Evolutionary conservation across 345 rosid genomes (phyloP).

Genomic region (Lumnitzera littorea): DNA sequence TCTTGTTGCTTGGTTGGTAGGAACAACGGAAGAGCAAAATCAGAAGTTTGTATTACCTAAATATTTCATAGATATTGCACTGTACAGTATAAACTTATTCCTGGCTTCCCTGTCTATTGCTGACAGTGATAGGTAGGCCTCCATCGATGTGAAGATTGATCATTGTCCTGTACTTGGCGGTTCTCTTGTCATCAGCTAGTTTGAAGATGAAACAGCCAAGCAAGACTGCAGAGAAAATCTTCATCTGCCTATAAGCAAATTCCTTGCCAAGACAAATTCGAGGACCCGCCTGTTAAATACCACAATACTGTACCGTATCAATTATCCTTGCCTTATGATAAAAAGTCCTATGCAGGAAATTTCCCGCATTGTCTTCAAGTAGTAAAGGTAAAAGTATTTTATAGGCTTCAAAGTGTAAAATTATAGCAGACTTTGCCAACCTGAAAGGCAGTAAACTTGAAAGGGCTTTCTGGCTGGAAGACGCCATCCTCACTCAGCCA

Average conservation of each 20-base stretch:
- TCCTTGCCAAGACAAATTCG: conserved; percentile 51
- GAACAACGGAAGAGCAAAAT: too few species aligned
- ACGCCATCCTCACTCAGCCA: conserved; percentile 41
- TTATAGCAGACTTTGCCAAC: conserved; percentile 11
- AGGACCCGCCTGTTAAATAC: conserved; percentile 46
- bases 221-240: conserved; percentile 45
- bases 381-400: too few species aligned
- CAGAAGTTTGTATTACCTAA: too few species aligned
- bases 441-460: conserved; percentile 61
- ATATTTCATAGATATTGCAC: too few species aligned
- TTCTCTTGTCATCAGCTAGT: conserved; percentile 25
- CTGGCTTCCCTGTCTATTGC: conserved; percentile 15
- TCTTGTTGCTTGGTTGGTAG: too few species aligned
- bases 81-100: background rate
- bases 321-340: background rate
- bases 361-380: too few species aligned
- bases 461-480: conserved; percentile 41
- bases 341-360: background rate
- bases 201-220: conserved; percentile 33
- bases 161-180: conserved; percentile 50
- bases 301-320: too few species aligned
- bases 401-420: too few species aligned
- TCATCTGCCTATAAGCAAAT: conserved; percentile 56
- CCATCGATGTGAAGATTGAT: conserved; percentile 51
- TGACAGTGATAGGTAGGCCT: conserved; percentile 43